Base-by-base conservation (phyloP, 176 grass and related monocot genomes). In the Zoysia pacifica region DNA sequence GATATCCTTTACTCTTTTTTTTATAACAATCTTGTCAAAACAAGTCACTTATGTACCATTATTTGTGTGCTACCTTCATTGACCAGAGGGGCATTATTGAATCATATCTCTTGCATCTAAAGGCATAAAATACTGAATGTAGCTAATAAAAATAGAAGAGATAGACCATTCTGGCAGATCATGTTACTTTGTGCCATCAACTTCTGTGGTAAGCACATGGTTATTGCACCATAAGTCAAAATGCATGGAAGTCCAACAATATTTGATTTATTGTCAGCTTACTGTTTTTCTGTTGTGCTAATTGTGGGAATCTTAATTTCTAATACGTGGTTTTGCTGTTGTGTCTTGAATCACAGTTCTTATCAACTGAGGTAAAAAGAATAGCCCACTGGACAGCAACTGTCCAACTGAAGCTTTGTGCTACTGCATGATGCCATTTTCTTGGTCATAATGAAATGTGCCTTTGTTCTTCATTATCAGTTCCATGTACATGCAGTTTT, bases 1-100 rank as follows among this genome's bases (percentile, higher is more conserved):
- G 95, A 98, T 98, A 93, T 98, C 95, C 92, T 98, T 91, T 87
- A 48, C 63, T 86, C 45, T 6, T 6, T 78, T 28, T 28, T 35
- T 65, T 70, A 15, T 49, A 37, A 51, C 67, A 63, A 55, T 65
- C 43, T 56, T 64, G 2, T 70, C 41, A 76, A 76, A 79, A 48
- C 14, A 72, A 67, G 16, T 37, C 1, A 59, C 35, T 70, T 76
- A 13, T 8, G n/a, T 5, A n/a, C 49, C 9, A 16, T 71, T 16
- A 51, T 16, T 80, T 82, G 6, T 72, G 20, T 62, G 42, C 11
- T 83, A 69, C 68, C 11, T 77, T 62, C 48, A 18, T 47, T 59
- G 15, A 43, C 42, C 9, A 74, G 53, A 77, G 67, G 19, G 9
- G 3, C 55, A 65, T 9, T 79, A 74, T 79, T 15, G 48, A 75